Base-by-base conservation (phyloP, 164 flowering plant genomes). In the Vitis labrusca region DNA sequence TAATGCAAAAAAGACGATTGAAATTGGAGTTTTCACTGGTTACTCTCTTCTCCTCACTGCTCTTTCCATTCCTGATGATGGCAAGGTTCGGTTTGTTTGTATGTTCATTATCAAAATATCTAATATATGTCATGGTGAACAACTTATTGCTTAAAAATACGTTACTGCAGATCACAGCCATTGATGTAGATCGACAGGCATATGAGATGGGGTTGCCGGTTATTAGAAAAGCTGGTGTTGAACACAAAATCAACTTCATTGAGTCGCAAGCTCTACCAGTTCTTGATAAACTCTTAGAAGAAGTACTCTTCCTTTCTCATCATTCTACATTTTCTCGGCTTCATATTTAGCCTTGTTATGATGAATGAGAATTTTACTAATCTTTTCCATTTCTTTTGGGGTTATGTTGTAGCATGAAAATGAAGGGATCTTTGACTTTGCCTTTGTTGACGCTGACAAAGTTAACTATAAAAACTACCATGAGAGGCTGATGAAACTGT, bases 11-110 rank as follows among this genome's bases (percentile, higher is more conserved):
- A 84, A 75, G 66, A 84, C 93, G 3, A 84, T 87, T 30, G 93
- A 89, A 71, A 67, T 89, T 32, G 89, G 91, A 51, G 93, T 87
- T 56, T 89, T 76, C 76, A 89, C 93, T 11, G 89, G 93, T 23
- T 89, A 87, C 72, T 89, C 93, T 57, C 91, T 87, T 58, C 83
- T 89, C 29, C 80, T 82, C 72, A 87, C 93, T 1, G 91, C 89
- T 50, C 89, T 87, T 23, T 50, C 85, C 0, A 71, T 87, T 61
- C 89, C 93, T 10, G 84, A 85, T 2, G 85, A 87, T 59, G 91
- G 88, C 69, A 79, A 86, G 79, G 89, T 86, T 47, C 16, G 30
- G 1, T 50, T 16, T 16, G 11, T 57, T 49, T 64, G 17, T 32
- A 1, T n/a, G 19, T 8, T 54, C 6, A 1, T 2, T 10, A 8